A percentile compares a stretch with the other conserved stretches of the same genome.
Conservation (phyloP, 208 protist species). For the Trypanosoma conorhini region DNA sequence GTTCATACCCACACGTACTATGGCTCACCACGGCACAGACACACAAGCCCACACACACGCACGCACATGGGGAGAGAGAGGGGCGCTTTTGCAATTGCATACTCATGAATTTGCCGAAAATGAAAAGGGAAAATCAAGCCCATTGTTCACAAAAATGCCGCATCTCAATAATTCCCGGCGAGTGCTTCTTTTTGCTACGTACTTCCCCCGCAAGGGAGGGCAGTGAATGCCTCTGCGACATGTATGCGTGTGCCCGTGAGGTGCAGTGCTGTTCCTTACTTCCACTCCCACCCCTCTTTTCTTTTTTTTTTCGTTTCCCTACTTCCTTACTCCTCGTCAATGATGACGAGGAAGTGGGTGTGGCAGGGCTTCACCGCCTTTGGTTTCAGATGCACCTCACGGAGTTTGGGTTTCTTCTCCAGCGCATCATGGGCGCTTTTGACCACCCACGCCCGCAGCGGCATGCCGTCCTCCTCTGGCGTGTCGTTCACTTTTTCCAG, state of each 20-base stretch:
- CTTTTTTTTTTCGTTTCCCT: not conserved
- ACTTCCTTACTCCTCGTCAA: slow-evolving; percentile 10
- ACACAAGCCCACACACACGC: not conserved
- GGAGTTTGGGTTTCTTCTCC: slow-evolving; percentile 49
- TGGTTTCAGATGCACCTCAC: slow-evolving; percentile 49
- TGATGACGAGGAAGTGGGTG: slow-evolving; percentile 42
- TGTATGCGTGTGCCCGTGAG: not conserved
- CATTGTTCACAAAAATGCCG: not conserved
- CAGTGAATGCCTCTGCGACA: too few species aligned
- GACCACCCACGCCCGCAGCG: slow-evolving; percentile 77
- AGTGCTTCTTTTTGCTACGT: too few species aligned
- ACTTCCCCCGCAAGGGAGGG: too few species aligned
- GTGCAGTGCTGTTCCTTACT: not conserved
- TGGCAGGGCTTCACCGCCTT: slow-evolving; percentile 49
- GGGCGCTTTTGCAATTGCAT: too few species aligned
- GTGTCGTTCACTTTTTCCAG: slow-evolving; percentile 67
- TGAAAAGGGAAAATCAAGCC: too few species aligned
- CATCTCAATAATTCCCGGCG: too few species aligned
- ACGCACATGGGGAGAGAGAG: too few species aligned
- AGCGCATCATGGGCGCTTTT: slow-evolving; percentile 48
- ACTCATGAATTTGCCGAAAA: too few species aligned
- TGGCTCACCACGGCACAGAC: too few species aligned
- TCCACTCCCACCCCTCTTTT: not conserved
- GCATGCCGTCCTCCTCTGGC: slow-evolving; percentile 69
- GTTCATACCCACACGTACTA: not conserved